phyloP scores from a whole-genome alignment of 805 yeast species.

The Lachancea dasiensis region DNA sequence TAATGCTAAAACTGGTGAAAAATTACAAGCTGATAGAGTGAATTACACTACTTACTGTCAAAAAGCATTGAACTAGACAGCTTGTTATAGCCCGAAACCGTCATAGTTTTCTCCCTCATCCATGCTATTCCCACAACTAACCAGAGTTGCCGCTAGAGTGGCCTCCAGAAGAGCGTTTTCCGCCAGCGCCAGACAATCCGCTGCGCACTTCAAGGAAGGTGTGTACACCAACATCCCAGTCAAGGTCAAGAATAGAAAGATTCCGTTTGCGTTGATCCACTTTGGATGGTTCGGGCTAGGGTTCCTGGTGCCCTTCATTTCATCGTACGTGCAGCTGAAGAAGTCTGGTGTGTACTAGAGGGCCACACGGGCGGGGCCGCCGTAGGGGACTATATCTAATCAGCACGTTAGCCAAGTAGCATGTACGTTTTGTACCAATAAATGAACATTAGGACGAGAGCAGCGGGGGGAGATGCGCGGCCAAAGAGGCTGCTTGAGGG shows the following conservation, averaged over 20 bases:
- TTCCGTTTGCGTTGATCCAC: slow-evolving; percentile 80
- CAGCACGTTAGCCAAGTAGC: background rate
- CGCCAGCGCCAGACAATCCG: slow-evolving; percentile 41
- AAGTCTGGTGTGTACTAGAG: slow-evolving; percentile 64
- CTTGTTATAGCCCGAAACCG: too few species aligned
- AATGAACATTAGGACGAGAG: slow-evolving; percentile 2
- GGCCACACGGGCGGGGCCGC: background rate
- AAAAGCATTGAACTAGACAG: too few species aligned
- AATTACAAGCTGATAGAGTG: too few species aligned
- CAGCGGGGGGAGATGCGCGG: background rate
- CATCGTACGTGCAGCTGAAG: slow-evolving; percentile 75
- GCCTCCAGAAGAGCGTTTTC: slow-evolving; percentile 42
- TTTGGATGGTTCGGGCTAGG: slow-evolving; percentile 73
- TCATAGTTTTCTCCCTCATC: too few species aligned
- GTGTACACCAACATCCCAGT: slow-evolving; percentile 91
- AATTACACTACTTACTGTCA: too few species aligned
- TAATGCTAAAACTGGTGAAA: background rate
- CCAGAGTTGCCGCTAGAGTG: slow-evolving; percentile 27
- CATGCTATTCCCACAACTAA: slow-evolving; percentile 32
- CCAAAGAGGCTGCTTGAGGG: background rate
- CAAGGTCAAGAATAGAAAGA: slow-evolving; percentile 86
- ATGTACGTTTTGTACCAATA: slow-evolving; percentile 6
- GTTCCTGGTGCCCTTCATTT: slow-evolving; percentile 70
- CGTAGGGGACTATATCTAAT: background rate
- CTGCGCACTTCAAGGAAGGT: slow-evolving; percentile 66